phyloP scores from a whole-genome alignment of 202 grass and related monocot species.

The Brachypodium distachyon region DNA sequence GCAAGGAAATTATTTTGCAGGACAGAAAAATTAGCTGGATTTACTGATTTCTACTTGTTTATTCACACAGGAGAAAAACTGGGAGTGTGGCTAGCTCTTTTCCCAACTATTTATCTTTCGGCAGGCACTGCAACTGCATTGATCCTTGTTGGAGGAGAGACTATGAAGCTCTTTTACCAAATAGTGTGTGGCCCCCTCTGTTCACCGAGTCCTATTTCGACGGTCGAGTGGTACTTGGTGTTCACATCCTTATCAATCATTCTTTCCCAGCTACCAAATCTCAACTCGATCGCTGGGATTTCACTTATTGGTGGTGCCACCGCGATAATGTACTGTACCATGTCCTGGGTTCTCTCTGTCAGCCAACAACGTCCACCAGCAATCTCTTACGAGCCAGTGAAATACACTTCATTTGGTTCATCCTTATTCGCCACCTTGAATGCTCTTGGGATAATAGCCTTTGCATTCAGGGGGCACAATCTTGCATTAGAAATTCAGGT shows the following conservation, averaged over 20 bases:
- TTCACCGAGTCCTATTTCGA: constrained; percentile 69
- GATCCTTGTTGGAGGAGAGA: constrained; percentile 88
- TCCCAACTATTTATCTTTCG: constrained; percentile 94
- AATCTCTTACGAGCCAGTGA: constrained; percentile 61
- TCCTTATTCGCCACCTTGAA: constrained; percentile 57
- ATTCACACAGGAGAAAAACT: constrained; percentile 72
- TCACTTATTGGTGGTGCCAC: constrained; percentile 84
- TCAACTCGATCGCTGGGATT: constrained; percentile 93
- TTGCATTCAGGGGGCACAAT: constrained; percentile 97
- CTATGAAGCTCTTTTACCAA: constrained; percentile 96
- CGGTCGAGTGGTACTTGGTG: constrained; percentile 92
- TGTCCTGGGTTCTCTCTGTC: constrained; percentile 88
- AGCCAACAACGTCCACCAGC: constrained; percentile 46
- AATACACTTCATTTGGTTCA: constrained; percentile 40
- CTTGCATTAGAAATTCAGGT: constrained; percentile 98
- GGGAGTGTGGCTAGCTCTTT: constrained; percentile 86
- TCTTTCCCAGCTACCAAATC: constrained; percentile 96
- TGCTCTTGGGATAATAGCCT: constrained; percentile 90
- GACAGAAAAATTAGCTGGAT: background rate
- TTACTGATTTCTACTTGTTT: constrained; percentile 3
- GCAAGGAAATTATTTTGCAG: background rate
- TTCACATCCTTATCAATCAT: constrained; percentile 81
- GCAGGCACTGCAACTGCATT: constrained; percentile 90
- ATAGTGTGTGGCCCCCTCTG: constrained; percentile 78
- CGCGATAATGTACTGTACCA: constrained; percentile 82